Base-by-base conservation (phyloP, 1,139 yeast genomes). In the Kodamaea suecica region DNA sequence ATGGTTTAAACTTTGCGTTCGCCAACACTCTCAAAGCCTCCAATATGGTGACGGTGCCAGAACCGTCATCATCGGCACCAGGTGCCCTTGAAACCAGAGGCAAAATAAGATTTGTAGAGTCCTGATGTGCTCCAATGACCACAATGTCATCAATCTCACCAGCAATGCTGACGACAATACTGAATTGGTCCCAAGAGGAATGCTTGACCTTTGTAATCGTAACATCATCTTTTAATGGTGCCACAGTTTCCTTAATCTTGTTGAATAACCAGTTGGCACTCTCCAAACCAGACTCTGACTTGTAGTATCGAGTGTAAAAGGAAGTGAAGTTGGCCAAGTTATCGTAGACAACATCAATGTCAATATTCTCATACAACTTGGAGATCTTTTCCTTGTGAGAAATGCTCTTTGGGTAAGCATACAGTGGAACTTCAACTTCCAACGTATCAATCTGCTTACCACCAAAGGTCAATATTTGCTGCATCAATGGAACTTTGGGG, bases 1-100 rank as follows among this genome's bases (percentile, higher is more conserved):
- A 63, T 3, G 92, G 90, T 38, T 59, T 52, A 46, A 77, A 70
- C 0, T 43, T 40, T 0, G 72, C 76, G 9, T 51, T 39, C 17
- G 47, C 50, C 28, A 84, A 61, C 8, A 84, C 59, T 42, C 94
- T 73, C 49, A 88, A 72, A 0, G 88, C 79, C 55, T 88, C 95
- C 38, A 87, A 61, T 29, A 75, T 73, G 3, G 95, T 84, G 5
- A 83, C 80, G 3, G 90, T 81, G 6, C 97, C 97, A 3, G 92
- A 79, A 1, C 95, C 95, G 56, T 90, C 87, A 52, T 90, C 98
- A 57, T 90, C 97, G 3, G 96, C 97, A 4, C 97, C 98, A 1
- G 97, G 97, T 0, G 97, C 88, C 30, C 77, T 72, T 48, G 83
- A 53, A 14, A 80, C 42, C 33, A 67, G 69, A n/a, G 95, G 95